Percentiles rank a stretch among this genome's conserved stretches.
phyloP scores from a whole-genome alignment of 148 eudicot species.

The Talinum fruticosum region DNA sequence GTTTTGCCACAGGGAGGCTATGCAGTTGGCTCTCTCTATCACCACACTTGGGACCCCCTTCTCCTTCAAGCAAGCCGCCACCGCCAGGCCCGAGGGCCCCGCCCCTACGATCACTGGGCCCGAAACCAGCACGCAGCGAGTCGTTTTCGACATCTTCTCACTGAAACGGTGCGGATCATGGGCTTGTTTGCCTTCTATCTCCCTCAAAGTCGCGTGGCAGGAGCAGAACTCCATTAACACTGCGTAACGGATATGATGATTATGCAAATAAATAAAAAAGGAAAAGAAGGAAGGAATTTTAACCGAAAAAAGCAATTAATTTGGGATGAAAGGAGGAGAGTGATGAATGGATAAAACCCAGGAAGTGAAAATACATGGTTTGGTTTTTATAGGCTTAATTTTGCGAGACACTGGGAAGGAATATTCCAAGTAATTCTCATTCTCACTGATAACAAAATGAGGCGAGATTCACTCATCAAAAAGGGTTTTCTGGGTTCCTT shows the following conservation, averaged over 20 bases:
- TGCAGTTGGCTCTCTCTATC: constrained; percentile 52
- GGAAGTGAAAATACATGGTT: neutral
- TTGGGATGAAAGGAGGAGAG: neutral
- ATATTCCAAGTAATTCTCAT: neutral
- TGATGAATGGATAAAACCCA: constrained; percentile 16
- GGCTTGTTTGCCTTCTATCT: constrained; percentile 47
- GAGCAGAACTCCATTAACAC: constrained; percentile 16
- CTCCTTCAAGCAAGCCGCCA: constrained; percentile 55
- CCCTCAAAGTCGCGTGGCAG: constrained; percentile 28
- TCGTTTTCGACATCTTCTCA: neutral
- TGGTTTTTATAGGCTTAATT: constrained; percentile 5
- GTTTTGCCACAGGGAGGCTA: constrained; percentile 67
- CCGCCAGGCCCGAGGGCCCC: constrained; percentile 71
- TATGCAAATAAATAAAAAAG: neutral
- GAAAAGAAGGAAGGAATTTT: neutral
- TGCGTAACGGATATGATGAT: neutral
- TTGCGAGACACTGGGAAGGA: neutral
- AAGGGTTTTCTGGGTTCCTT: neutral
- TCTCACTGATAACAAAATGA: constrained; percentile 19
- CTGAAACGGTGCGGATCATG: constrained; percentile 30
- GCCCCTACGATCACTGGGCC: constrained; percentile 71
- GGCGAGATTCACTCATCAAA: constrained; percentile 14
- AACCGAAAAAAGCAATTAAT: neutral
- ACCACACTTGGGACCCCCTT: constrained; percentile 49
- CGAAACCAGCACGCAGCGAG: constrained; percentile 32